Conservation (phyloP, 2,329 filamentous ascomycete genomes). For the Akanthomyces uredinophilus region DNA sequence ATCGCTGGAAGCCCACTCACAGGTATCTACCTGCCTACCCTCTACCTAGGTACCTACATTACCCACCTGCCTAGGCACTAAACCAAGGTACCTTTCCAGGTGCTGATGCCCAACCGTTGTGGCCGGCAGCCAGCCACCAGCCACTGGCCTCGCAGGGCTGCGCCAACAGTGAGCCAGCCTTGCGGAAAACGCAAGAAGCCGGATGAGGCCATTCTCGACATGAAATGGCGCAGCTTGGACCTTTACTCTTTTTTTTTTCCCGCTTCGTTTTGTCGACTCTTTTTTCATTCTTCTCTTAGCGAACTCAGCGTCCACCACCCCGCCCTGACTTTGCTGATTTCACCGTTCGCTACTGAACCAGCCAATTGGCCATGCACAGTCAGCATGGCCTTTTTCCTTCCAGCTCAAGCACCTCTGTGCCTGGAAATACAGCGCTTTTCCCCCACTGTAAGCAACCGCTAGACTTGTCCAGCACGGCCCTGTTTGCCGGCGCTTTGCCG, state of each 20-base stretch:
- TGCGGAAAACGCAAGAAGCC: not conserved
- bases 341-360: not conserved
- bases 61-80: too few species aligned
- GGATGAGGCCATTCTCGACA: not conserved
- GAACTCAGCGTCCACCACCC: not conserved
- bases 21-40: too few species aligned
- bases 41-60: too few species aligned
- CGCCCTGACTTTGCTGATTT: not conserved
- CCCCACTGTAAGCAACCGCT: conserved; percentile 4
- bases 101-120: not conserved
- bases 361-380: not conserved
- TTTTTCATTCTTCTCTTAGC: not conserved
- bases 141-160: conserved; percentile 2
- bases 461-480: not conserved
- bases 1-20: not conserved
- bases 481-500: conserved; percentile 4
- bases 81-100: too few species aligned
- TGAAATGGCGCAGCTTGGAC: not conserved
- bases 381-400: not conserved
- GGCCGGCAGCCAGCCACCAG: not conserved
- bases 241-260: not conserved
- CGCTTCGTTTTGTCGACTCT: not conserved
- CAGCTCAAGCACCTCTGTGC: not conserved
- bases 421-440: not conserved
- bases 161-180: not conserved